These are phyloP conservation scores for Monosporascus sp. DNA, from an alignment of 2,329 filamentous ascomycete species.

Conservation along the genomic window DNA sequence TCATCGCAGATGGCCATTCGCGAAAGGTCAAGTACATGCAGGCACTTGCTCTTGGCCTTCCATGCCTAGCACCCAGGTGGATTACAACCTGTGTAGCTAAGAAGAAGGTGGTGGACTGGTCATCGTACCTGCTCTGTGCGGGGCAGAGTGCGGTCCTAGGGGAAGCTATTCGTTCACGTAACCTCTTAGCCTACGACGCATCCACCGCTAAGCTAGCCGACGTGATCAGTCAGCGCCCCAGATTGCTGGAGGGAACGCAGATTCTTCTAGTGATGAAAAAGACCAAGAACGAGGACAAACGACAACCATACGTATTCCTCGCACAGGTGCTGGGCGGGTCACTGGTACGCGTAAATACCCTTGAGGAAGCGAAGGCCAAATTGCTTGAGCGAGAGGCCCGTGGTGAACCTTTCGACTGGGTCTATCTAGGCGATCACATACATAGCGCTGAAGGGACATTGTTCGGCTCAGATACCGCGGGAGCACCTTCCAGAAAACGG, in stretches of 20 bases:
- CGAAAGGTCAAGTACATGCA: slow-evolving; percentile 91
- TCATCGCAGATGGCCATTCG: slow-evolving; percentile 82
- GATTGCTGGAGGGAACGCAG: slow-evolving; percentile 57
- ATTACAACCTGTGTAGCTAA: slow-evolving; percentile 64
- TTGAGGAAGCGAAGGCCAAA: slow-evolving; percentile 58
- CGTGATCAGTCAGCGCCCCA: slow-evolving; percentile 55
- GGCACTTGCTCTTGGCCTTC: slow-evolving; percentile 82
- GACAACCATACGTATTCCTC: slow-evolving; percentile 73
- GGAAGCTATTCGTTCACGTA: slow-evolving; percentile 71
- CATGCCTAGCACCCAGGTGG: slow-evolving; percentile 82
- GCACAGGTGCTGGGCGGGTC: slow-evolving; percentile 71
- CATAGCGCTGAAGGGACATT: slow-evolving; percentile 49
- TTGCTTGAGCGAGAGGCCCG: slow-evolving; percentile 46
- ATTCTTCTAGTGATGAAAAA: slow-evolving; percentile 69
- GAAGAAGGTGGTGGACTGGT: slow-evolving; percentile 63
- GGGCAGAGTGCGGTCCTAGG: slow-evolving; percentile 74
- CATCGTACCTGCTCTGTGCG: slow-evolving; percentile 76
- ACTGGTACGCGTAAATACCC: slow-evolving; percentile 59
- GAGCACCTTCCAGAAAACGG: slow-evolving; percentile 35
- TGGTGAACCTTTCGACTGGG: slow-evolving; percentile 60
- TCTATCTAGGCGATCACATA: slow-evolving; percentile 67
- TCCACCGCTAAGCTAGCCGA: slow-evolving; percentile 48
- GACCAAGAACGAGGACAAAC: slow-evolving; percentile 56
- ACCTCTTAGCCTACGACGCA: slow-evolving; percentile 57
- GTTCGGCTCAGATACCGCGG: slow-evolving; percentile 27